phyloP scores from a whole-genome alignment of 2,329 filamentous ascomycete genomes.

The Monosporascus ibericus region DNA sequence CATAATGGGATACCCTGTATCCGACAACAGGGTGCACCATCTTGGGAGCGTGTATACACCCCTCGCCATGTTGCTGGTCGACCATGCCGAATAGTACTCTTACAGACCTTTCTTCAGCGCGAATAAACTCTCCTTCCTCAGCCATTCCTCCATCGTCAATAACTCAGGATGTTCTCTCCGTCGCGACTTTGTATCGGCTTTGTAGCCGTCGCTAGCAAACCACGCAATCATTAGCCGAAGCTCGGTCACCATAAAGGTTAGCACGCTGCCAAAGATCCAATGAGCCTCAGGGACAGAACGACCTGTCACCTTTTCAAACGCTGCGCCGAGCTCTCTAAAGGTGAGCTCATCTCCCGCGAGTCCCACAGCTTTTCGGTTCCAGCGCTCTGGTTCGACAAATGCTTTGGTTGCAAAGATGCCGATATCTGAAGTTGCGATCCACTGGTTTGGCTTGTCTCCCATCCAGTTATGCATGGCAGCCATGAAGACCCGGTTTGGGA shows the following conservation, averaged over 20 bases:
- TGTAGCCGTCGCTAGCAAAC: conserved; percentile 29
- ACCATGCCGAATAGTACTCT: too few relatives aligned
- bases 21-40: too few relatives aligned
- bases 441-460: conserved; percentile 30
- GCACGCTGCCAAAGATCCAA: conserved; percentile 23
- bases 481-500: conserved; percentile 30
- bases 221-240: conserved; percentile 28
- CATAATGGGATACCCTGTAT: too few relatives aligned
- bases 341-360: conserved; percentile 41
- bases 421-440: conserved; percentile 37
- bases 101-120: too few relatives aligned
- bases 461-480: conserved; percentile 26
- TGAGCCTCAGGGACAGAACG: conserved; percentile 19
- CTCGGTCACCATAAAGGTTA: conserved; percentile 25
- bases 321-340: conserved; percentile 20
- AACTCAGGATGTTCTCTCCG: conserved; percentile 24
- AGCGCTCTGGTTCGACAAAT: conserved; percentile 31
- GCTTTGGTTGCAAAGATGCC: conserved; percentile 39
- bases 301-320: conserved; percentile 24
- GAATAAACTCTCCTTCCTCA: conserved; percentile 22
- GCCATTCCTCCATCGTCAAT: conserved; percentile 27
- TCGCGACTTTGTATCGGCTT: conserved; percentile 23
- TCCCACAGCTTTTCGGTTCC: conserved; percentile 30
- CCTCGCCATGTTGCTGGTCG: too few relatives aligned
- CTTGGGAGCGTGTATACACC: too few relatives aligned